Evolutionary conservation across 768 basidiomycete genomes (phyloP).

Genomic region (Amanita exitialis): DNA sequence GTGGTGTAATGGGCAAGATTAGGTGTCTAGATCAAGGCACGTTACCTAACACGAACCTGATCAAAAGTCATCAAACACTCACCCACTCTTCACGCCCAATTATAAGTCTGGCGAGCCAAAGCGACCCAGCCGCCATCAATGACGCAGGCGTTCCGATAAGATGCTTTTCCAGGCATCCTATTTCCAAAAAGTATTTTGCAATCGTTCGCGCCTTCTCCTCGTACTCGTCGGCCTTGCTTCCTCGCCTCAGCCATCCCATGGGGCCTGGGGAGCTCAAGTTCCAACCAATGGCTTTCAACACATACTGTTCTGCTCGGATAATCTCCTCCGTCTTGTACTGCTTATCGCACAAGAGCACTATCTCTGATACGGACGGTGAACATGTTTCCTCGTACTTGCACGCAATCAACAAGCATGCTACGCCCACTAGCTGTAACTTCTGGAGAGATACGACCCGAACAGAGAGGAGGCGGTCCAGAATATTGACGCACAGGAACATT

Average conservation of each 20-base stretch:
- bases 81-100: conserved; percentile 84
- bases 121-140: conserved; percentile 69
- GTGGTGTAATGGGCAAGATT: conserved; percentile 85
- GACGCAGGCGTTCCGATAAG: conserved; percentile 70
- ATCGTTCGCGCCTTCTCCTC: conserved; percentile 79
- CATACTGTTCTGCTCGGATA: conserved; percentile 80
- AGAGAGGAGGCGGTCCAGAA: conserved; percentile 70
- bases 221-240: conserved; percentile 91
- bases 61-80: conserved; percentile 15
- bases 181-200: conserved; percentile 87
- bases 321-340: conserved; percentile 74
- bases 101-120: conserved; percentile 78
- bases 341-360: conserved; percentile 70
- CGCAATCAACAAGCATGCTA: conserved; percentile 79
- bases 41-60: conserved; percentile 1
- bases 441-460: conserved; percentile 65
- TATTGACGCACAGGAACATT: conserved; percentile 81
- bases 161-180: conserved; percentile 72
- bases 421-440: conserved; percentile 88
- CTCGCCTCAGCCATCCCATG: conserved; percentile 78
- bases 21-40: conserved; percentile 43
- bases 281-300: conserved; percentile 80
- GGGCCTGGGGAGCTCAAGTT: conserved; percentile 82
- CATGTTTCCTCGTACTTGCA: conserved; percentile 92
- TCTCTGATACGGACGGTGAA: conserved; percentile 74